Conservation (phyloP, 2,329 filamentous ascomycete species). For the Cercospora nicotianae region DNA sequence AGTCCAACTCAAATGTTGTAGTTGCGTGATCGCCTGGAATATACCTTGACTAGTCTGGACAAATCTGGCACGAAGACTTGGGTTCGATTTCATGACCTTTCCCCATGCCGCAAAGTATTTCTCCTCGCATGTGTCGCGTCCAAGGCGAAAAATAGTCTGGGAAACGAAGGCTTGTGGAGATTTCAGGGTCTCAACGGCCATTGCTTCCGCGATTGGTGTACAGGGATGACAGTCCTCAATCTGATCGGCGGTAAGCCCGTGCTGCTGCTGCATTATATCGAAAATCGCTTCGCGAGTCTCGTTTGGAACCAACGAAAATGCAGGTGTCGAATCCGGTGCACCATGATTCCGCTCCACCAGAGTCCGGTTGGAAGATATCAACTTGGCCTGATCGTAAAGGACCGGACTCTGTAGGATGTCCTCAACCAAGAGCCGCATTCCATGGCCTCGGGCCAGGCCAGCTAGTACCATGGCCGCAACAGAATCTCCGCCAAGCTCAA, state of each 20-base stretch:
- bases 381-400: too few relatives aligned
- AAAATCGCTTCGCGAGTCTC: background rate
- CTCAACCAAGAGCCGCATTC: too few relatives aligned
- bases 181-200: background rate
- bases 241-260: background rate
- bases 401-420: too few relatives aligned
- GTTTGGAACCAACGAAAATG: background rate
- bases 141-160: background rate
- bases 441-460: background rate
- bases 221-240: background rate
- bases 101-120: background rate
- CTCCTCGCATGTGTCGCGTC: background rate
- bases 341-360: background rate
- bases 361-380: background rate
- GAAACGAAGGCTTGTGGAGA: background rate
- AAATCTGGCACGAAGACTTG: background rate
- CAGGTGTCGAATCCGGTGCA: background rate
- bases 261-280: background rate
- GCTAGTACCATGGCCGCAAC: background rate
- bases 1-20: background rate
- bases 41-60: background rate
- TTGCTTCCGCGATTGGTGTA: background rate
- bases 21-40: background rate
- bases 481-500: background rate
- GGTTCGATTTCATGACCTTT: background rate